Conservation (phyloP, 2,329 filamentous ascomycete genomes). For the Epichloe glyceriae region DNA sequence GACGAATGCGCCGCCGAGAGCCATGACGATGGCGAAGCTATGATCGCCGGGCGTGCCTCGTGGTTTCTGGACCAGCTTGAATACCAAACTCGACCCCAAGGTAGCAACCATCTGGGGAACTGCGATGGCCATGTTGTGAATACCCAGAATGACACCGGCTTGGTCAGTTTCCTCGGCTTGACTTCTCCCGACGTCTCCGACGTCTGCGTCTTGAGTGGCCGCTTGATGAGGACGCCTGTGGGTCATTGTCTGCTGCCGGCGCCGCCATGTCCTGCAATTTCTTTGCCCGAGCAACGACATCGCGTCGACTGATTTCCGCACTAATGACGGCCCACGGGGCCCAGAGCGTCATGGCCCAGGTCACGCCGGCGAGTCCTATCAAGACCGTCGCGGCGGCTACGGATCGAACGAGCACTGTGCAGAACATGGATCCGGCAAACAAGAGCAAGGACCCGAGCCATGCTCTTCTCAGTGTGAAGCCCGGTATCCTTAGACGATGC, state of each 20-base stretch:
- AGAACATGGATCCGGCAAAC: constrained; percentile 69
- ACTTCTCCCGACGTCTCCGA: constrained; percentile 6
- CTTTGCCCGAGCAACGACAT: constrained; percentile 40
- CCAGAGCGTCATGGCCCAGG: constrained; percentile 89
- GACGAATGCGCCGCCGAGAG: constrained; percentile 70
- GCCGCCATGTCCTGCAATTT: constrained; percentile 14
- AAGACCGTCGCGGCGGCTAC: constrained; percentile 62
- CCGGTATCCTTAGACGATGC: constrained; percentile 58
- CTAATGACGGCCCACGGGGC: constrained; percentile 92
- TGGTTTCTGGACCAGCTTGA: constrained; percentile 76
- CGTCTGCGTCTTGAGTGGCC: constrained; percentile 11
- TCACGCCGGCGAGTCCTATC: constrained; percentile 72
- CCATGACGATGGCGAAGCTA: constrained; percentile 75
- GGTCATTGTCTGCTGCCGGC: constrained; percentile 1
- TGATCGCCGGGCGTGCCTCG: constrained; percentile 73
- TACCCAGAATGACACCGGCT: constrained; percentile 80
- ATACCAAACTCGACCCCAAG: constrained; percentile 70
- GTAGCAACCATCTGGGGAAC: constrained; percentile 87
- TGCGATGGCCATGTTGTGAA: constrained; percentile 91
- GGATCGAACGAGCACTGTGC: constrained; percentile 64
- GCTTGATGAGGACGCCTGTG: constrained; percentile 1
- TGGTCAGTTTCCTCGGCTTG: constrained; percentile 56
- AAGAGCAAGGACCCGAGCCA: constrained; percentile 82
- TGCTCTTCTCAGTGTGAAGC: constrained; percentile 73
- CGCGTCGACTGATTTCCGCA: constrained; percentile 75